Evolutionary conservation across 805 yeast genomes (phyloP), one percentile per base, ranked within the genome.

Genomic region (Metschnikowia gelsemii): DNA sequence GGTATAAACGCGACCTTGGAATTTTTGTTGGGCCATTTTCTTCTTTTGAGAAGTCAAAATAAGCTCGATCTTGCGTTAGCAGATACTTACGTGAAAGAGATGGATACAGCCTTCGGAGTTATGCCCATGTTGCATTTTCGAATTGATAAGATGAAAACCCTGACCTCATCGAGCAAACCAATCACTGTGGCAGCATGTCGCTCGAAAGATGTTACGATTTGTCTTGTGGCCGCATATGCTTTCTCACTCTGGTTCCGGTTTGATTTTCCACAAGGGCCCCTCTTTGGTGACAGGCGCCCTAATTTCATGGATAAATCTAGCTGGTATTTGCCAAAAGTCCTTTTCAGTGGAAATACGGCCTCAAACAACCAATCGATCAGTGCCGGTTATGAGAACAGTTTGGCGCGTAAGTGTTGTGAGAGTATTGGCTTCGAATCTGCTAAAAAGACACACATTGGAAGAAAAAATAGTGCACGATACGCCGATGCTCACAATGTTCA

Each of bases 171-270:
- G n/a, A 18, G 30, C 20, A 16, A 14, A 12, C 21, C 30, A 3
- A 8, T 8, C 9, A 4, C 1, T 7, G 13, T 22, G 22, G 40
- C 28, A 14, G 27, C 27, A 6, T 13, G 27, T 14, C 41, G 45
- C 20, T 20, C 32, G 30, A 36, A 41, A 27, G 26, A 36, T 28
- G 43, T 34, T 11, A 34, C 23, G 12, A 13, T 34, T 2, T 40
- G 43, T 19, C 13, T 40, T 9, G 38, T 40, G 33, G 16, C 38
- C 8, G 43, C 43, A 8, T 27, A 18, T 9, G 34, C 43, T 7
- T 25, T 40, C 24, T 34, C 43, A 6, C 13, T 40, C 2, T 40
- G 43, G 43, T 40, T 24, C n/a, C 24, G 43, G 11, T 40, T 40
- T 28, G 38, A 40, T 20, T 40, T 34, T 11, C 19, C 8, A 27